Evolutionary conservation across 2,329 filamentous ascomycete genomes (phyloP).

Genomic region (Albifimbria verrucaria): DNA sequence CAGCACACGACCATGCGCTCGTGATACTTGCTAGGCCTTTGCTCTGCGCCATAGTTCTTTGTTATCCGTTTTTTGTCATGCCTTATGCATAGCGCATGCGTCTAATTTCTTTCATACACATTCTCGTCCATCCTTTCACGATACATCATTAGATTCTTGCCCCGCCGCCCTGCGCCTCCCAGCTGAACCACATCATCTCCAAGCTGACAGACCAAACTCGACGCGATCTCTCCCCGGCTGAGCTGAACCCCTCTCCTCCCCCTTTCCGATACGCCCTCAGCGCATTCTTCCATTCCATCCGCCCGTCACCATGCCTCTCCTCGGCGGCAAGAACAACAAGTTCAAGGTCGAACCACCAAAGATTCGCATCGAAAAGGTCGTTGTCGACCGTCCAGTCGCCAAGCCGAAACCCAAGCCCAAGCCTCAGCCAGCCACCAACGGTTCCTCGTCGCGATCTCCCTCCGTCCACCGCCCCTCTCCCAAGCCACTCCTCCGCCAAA

Average conservation of each 20-base stretch:
- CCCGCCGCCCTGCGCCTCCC: conserved; percentile 4
- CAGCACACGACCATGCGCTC: background rate
- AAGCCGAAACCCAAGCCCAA: conserved; percentile 35
- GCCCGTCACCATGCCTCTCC: conserved; percentile 32
- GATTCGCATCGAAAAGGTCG: conserved; percentile 51
- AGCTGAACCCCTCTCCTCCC: background rate
- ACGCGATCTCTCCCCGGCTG: background rate
- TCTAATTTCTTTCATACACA: background rate
- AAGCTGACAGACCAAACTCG: background rate
- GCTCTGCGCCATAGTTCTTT: background rate
- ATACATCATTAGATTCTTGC: conserved; percentile 1
- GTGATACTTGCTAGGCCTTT: background rate
- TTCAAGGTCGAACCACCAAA: conserved; percentile 49
- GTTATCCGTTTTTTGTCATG: background rate
- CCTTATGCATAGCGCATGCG: background rate
- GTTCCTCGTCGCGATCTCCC: conserved; percentile 29
- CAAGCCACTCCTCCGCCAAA: conserved; percentile 33
- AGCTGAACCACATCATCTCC: background rate
- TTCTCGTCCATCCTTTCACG: conserved; percentile 8
- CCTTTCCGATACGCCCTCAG: conserved; percentile 1
- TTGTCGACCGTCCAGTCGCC: conserved; percentile 35
- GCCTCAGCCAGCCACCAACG: conserved; percentile 18
- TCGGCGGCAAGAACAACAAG: conserved; percentile 42
- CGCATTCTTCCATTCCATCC: conserved; percentile 5
- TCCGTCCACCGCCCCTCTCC: conserved; percentile 37